phyloP scores from a whole-genome alignment of 768 basidiomycete genomes.

The Pseudohyphozyma bogoriensis region DNA sequence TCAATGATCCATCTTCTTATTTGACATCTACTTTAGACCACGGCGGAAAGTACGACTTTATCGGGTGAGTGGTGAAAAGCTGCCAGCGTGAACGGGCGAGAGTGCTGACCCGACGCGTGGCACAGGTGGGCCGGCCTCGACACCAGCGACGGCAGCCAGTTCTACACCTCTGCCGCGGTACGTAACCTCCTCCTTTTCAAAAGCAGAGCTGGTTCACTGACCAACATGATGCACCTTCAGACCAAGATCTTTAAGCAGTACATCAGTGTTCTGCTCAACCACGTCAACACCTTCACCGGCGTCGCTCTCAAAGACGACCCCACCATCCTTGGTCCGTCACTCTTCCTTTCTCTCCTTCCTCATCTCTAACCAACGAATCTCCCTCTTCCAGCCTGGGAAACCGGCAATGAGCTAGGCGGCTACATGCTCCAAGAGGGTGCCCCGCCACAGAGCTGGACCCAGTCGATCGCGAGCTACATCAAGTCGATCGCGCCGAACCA shows the following conservation, averaged over 20 bases:
- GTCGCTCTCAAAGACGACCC: constrained; percentile 35
- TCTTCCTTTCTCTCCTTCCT: background rate
- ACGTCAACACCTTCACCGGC: constrained; percentile 35
- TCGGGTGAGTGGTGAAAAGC: constrained; percentile 32
- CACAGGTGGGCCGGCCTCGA: constrained; percentile 33
- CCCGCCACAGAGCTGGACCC: constrained; percentile 34
- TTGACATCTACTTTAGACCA: constrained; percentile 25
- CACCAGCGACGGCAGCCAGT: constrained; percentile 30
- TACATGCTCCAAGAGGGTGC: constrained; percentile 33
- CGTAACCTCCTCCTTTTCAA: background rate
- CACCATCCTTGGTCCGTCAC: constrained; percentile 30
- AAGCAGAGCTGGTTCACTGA: no score
- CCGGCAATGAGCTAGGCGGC: constrained; percentile 35
- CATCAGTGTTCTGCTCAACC: constrained; percentile 33
- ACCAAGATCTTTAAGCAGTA: constrained; percentile 34
- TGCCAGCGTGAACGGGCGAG: no score
- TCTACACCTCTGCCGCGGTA: constrained; percentile 28
- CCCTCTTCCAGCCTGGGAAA: constrained; percentile 29
- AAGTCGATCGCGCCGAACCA: constrained; percentile 35
- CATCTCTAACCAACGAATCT: background rate
- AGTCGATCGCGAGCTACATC: constrained; percentile 30
- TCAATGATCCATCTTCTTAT: background rate
- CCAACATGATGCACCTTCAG: no score
- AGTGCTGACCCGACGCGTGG: constrained; percentile 2
- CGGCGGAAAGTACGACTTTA: constrained; percentile 37